Conservation (phyloP, 441 rosid species). For the Macaranga tanarius region DNA sequence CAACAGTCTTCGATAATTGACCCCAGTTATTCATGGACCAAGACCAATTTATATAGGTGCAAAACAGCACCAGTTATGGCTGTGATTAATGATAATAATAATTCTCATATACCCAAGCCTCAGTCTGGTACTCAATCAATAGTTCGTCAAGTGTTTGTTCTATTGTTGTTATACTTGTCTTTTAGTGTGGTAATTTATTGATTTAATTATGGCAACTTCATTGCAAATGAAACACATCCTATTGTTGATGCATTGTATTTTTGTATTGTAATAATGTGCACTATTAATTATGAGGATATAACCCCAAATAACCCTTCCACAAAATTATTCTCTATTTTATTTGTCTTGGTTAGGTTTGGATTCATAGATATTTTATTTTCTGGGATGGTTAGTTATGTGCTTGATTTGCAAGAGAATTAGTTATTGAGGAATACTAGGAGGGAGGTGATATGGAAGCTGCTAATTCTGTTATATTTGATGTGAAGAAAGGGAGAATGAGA, state of each 20-base stretch:
- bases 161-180: conserved; percentile 60
- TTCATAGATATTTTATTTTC: conserved; percentile 73
- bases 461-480: conserved; percentile 66
- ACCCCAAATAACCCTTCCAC: conserved; percentile 62
- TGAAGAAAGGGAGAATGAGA: conserved; percentile 95
- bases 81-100: conserved; percentile 44
- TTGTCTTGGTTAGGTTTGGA: conserved; percentile 88
- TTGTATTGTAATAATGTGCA: conserved; percentile 95
- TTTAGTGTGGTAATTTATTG: conserved; percentile 74
- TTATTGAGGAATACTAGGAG: conserved; percentile 56
- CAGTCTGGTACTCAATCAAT: conserved; percentile 51
- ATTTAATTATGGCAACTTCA: conserved; percentile 50
- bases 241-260: conserved; percentile 88
- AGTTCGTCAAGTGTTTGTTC: conserved; percentile 51
- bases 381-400: conserved; percentile 84
- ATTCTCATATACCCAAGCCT: conserved; percentile 43
- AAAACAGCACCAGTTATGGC: conserved; percentile 81
- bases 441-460: conserved; percentile 36
- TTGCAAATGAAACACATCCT: conserved; percentile 68
- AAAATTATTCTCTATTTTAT: conserved; percentile 78
- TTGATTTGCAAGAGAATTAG: conserved; percentile 88
- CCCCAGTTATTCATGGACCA: conserved; percentile 30
- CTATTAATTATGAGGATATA: conserved; percentile 92
- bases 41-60: conserved; percentile 60
- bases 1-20: conserved; percentile 41